Evolutionary conservation across 2,329 filamentous ascomycete species (phyloP).

Genomic region (Tothia fuscella): DNA sequence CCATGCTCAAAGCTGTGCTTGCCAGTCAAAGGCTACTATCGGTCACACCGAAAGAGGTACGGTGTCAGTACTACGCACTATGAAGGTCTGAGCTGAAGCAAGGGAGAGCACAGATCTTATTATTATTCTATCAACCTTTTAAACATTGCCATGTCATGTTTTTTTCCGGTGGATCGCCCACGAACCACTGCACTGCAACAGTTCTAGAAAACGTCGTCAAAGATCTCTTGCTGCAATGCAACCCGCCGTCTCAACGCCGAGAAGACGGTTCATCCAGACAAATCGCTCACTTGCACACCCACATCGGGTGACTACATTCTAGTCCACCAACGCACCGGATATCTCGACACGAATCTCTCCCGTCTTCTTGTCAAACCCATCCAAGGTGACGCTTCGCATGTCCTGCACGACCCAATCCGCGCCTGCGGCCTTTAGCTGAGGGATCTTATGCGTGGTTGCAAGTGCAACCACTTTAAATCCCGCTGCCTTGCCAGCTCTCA

Average conservation of each 20-base stretch:
- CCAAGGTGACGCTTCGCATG: constrained; percentile 58
- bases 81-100: too few species aligned
- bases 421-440: constrained; percentile 60
- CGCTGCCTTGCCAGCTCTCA: constrained; percentile 70
- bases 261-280: neutral
- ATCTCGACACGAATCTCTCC: constrained; percentile 59
- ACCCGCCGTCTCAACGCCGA: too few species aligned
- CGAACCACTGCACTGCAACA: too few species aligned
- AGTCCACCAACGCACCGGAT: constrained; percentile 44
- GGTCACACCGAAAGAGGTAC: too few species aligned
- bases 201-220: too few species aligned
- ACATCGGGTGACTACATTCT: constrained; percentile 9
- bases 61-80: too few species aligned
- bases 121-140: too few species aligned
- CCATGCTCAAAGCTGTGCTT: too few species aligned
- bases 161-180: too few species aligned
- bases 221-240: constrained; percentile 5
- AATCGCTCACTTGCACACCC: constrained; percentile 5
- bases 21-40: too few species aligned
- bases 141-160: too few species aligned
- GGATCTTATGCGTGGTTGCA: constrained; percentile 67
- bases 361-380: constrained; percentile 39
- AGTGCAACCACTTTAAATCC: constrained; percentile 78
- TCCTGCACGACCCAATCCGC: constrained; percentile 83
- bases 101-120: too few species aligned